Evolutionary conservation across 345 rosid genomes (phyloP), one percentile per base, ranked within the genome.

Genomic region (Eucalyptus regnans): DNA sequence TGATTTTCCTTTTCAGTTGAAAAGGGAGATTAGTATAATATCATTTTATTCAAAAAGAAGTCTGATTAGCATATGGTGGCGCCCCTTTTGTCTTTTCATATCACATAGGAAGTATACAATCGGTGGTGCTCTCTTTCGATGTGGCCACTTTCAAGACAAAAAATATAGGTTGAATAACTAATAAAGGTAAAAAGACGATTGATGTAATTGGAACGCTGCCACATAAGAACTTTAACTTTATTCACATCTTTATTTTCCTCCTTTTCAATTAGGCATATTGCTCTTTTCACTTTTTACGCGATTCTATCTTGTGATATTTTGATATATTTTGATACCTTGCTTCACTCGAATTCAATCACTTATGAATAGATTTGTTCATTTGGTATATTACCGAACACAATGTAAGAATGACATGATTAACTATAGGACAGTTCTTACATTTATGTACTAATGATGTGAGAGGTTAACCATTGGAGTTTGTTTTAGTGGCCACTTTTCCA

Each of bases 151-250:
- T 9, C 66, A 25, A 60, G 66, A 25, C 13, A 13, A 60, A 60
- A 12, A 25, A 27, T 25, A 27, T 25, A 12, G 31, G 16, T 60
- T 3, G 31, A 60, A 7, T 27, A 56, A 56, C 6, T 56, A 9
- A 56, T 25, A 22, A 56, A 56, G 29, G 13, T 56, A 9, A 56
- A 56, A 56, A 56, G 62, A 56, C 10, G 13, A 56, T 56, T 56
- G 13, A 25, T 56, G 29, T 9, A 56, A 23, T 9, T 23, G 62
- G 29, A 0, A 56, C 6, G 6, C 37, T 14, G 0, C 37, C 76
- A 54, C 37, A n/a, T 64, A n/a, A n/a, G 37, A 64, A 13, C 20
- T 64, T n/a, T n/a, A n/a, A n/a, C 76, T 64, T n/a, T 62, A 62
- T 27, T 27, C 12, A 5, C 17, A n/a, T 13, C 20, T 64, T 13